Evolutionary conservation across 2,329 filamentous ascomycete species (phyloP).

Genomic region (Fusarium irregulare): DNA sequence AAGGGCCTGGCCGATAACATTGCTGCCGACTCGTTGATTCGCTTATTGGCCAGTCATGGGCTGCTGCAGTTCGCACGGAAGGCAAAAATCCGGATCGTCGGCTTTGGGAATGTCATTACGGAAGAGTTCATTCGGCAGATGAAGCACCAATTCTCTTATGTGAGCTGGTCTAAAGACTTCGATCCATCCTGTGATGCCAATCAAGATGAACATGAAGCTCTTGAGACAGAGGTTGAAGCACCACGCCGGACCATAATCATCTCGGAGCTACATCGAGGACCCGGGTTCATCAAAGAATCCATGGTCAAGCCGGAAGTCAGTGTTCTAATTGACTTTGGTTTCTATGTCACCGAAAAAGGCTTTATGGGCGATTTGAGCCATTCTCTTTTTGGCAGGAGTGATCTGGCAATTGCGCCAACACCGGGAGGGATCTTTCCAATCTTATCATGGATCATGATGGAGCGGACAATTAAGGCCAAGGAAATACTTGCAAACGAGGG

Average conservation of each 20-base stretch:
- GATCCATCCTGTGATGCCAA: not conserved
- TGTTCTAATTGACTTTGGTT: not conserved
- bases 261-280: not conserved
- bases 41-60: not conserved
- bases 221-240: not conserved
- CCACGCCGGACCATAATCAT: not conserved
- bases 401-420: constrained; percentile 8
- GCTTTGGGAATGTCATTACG: not conserved
- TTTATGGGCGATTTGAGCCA: not conserved
- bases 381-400: not conserved
- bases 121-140: not conserved
- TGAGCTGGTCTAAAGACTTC: not conserved
- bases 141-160: not conserved
- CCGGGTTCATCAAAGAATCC: not conserved
- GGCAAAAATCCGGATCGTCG: not conserved
- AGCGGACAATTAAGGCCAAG: constrained; percentile 1
- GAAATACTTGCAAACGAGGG: not conserved
- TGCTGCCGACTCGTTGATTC: not conserved
- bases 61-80: not conserved
- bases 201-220: not conserved
- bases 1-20: not conserved
- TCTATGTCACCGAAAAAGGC: constrained; percentile 2
- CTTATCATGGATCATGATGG: constrained; percentile 5
- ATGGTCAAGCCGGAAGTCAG: not conserved
- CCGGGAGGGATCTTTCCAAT: not conserved